Base-by-base conservation (phyloP, 2,329 filamentous ascomycete species). In the Fusarium udum region DNA sequence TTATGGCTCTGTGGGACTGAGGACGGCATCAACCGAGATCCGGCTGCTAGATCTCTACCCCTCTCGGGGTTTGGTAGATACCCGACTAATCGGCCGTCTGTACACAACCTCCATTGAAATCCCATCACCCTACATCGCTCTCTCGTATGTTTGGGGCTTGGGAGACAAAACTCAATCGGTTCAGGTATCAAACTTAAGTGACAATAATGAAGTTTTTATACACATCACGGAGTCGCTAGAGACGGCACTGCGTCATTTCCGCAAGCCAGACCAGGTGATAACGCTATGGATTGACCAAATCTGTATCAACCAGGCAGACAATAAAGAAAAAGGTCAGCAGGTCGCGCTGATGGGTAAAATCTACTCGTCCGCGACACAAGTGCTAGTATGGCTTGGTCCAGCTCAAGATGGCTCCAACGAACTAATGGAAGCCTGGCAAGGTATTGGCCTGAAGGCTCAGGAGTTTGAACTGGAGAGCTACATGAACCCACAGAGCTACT, bases 41-140 rank as follows among this genome's bases (percentile, higher is more conserved):
- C 15, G 62, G 14, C 18, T 63, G 0, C 24, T 53, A 6, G 58
- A 65, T 4, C 46, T 65, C 7, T 31, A 15, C 13, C 58, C 58
- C 2, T 28, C 57, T 0, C 28, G n/a, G 1, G 22, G 4, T 2
- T 32, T 32, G 26, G 32, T 18, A 0, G 14, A 42, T 0, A 15
- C 2, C 11, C 32, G 8, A 3, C 62, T 64, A 0, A 3, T 24
- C 3, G 40, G 57, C 2, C 18, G n/a, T 5, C 18, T 64, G 1
- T 53, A 62, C 13, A 28, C 26, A 1, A 39, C 32, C 2, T 1
- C 7, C 0, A 52, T 52, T 4, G 4, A 20, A 4, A n/a, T 8
- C 1, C 45, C 57, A 1, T n/a, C 22, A 0, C 13, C 37, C 1
- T 64, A 62, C 7, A 36, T 18, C 2, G 46, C 62, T 16, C 58